Evolutionary conservation across 768 basidiomycete genomes (phyloP).

Genomic region (Agrocybe praecox): DNA sequence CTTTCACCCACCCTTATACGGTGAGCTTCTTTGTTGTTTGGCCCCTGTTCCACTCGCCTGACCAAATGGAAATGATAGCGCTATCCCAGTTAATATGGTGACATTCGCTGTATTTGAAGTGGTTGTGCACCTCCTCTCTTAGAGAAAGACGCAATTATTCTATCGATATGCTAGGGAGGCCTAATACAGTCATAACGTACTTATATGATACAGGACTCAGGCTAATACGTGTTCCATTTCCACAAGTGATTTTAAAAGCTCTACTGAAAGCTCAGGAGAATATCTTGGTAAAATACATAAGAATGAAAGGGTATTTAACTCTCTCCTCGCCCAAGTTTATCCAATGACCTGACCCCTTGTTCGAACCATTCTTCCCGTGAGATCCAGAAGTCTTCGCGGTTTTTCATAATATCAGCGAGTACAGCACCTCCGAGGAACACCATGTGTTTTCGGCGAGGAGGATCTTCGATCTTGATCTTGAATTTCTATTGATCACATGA

Average conservation of each 20-base stretch:
- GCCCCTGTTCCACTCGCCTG: not conserved
- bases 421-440: conserved; percentile 99
- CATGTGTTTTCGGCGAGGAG: conserved; percentile 98
- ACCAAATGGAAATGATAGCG: conserved; percentile 37
- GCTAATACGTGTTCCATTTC: too few relatives aligned
- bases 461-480: conserved; percentile 98
- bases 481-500: conserved; percentile 72
- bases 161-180: too few relatives aligned
- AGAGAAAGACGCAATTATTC: not conserved
- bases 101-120: conserved; percentile 77
- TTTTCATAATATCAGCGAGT: conserved; percentile 98
- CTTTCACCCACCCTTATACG: conserved; percentile 81
- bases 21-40: conserved; percentile 36
- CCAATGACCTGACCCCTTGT: conserved; percentile 78
- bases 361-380: conserved; percentile 94
- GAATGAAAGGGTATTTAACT: conserved; percentile 11
- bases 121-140: conserved; percentile 43
- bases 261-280: not conserved
- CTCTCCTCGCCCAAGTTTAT: conserved; percentile 73
- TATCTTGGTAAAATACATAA: not conserved
- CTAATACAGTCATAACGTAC: too few relatives aligned
- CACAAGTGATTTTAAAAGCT: too few relatives aligned
- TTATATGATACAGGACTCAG: too few relatives aligned
- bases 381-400: conserved; percentile 94
- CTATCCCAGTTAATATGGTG: conserved; percentile 87